These are phyloP conservation scores for Yarrowia hollandica DNA, from an alignment of 805 yeast genomes.

Conservation along the genomic window DNA sequence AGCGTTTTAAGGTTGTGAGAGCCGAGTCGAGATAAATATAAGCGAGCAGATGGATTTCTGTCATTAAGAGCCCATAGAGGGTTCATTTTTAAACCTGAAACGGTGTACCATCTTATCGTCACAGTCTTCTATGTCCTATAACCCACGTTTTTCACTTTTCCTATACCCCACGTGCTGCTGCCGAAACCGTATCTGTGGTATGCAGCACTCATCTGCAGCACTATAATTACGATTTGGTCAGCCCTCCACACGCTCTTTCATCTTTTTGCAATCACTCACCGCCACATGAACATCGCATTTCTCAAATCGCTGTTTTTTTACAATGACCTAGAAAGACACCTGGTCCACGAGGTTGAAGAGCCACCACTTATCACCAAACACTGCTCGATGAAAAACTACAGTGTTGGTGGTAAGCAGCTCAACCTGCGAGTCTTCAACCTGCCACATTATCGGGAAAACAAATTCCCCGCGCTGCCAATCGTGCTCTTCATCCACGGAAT, in stretches of 20 bases:
- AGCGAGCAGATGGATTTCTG: too few species aligned
- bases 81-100: too few species aligned
- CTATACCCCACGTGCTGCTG: slow-evolving; percentile 19
- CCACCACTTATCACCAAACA: slow-evolving; percentile 27
- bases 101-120: too few species aligned
- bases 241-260: neutral
- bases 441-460: slow-evolving; percentile 38
- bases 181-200: neutral
- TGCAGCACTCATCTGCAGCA: neutral
- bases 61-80: too few species aligned
- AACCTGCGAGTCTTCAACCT: slow-evolving; percentile 34
- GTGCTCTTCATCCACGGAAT: slow-evolving; percentile 78
- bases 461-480: slow-evolving; percentile 51
- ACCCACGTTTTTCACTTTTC: neutral
- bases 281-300: slow-evolving; percentile 19
- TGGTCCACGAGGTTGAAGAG: slow-evolving; percentile 13
- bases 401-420: slow-evolving; percentile 12
- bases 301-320: slow-evolving; percentile 20
- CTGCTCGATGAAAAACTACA: slow-evolving; percentile 13
- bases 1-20: slow-evolving; percentile 14
- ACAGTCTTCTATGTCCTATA: too few species aligned
- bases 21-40: neutral
- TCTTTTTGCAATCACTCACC: neutral
- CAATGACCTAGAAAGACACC: slow-evolving; percentile 27
- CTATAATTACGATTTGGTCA: slow-evolving; percentile 9